Evolutionary conservation across 1,284 basidiomycete species (phyloP), one percentile per base, ranked within the genome.

Genomic region (Ganoderma boninense): DNA sequence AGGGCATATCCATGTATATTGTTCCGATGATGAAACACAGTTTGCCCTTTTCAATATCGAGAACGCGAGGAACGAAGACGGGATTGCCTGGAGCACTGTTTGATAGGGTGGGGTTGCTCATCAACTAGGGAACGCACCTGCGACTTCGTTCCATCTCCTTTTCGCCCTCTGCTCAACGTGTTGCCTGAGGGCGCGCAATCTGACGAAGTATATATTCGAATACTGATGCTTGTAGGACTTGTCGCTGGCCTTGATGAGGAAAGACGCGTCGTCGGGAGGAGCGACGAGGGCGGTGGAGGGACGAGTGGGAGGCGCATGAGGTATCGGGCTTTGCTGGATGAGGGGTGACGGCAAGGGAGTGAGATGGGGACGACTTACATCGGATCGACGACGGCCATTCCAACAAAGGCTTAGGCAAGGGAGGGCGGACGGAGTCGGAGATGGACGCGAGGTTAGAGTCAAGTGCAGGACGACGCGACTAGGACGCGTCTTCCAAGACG

Each of bases 1-100:
- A 87, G 4, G 95, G 95, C 98, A 99, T 99, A 72, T 98, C 95
- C 89, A 98, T 93, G 81, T 99, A 99, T 1, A 99, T 90, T 0
- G 97, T 99, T 2, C 97, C 97, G 69, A 98, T 86, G 71, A 99
- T 89, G 81, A 94, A 98, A 81, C 95, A 98, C 65, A 97, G 83
- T 74, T 94, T 86, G 0, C 92, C 92, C 76, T 95, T 94, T 64
- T 91, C 85, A 4, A 99, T 91, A 69, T 99, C 97, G 4, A 99
- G 89, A 7, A 99, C 95, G 44, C 97, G 88, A 20, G 92, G 89
- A 29, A 98, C 89, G 49, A 94, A 87, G 10, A 88, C 82, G 0
- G 97, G 95, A 43, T 89, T 87, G 10, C 90, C 94, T 95, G 73
- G 32, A 14, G 42, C 42, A 20, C 2, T 6, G n/a, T 29, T 3